These are phyloP conservation scores for Dictyostelium brefeldianum DNA, from an alignment of 78 protist genomes.

Conservation along the genomic window DNA sequence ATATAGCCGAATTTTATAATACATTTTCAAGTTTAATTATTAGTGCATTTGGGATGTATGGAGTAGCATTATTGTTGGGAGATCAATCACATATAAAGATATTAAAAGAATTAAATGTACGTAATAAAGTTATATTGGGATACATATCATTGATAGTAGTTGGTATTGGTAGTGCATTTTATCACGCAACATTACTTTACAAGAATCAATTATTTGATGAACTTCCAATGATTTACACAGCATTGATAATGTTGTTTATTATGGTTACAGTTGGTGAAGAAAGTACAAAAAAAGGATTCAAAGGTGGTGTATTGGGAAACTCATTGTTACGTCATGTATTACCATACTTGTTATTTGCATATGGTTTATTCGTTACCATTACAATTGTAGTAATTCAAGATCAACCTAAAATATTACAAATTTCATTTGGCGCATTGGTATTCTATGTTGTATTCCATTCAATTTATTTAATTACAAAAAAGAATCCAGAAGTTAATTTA, in stretches of 20 bases:
- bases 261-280: constrained; percentile 63
- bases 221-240: constrained; percentile 75
- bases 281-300: background rate
- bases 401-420: constrained; percentile 72
- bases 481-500: background rate
- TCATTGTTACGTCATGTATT: constrained; percentile 31
- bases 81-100: constrained; percentile 37
- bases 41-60: constrained; percentile 48
- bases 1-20: constrained; percentile 77
- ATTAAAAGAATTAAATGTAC: background rate
- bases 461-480: constrained; percentile 30
- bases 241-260: constrained; percentile 59
- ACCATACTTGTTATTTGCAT: constrained; percentile 52
- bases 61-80: constrained; percentile 27
- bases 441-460: constrained; percentile 57
- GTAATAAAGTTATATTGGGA: background rate
- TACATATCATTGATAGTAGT: constrained; percentile 36
- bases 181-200: constrained; percentile 71
- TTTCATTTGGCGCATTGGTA: constrained; percentile 51
- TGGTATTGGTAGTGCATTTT: constrained; percentile 67
- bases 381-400: constrained; percentile 20
- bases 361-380: constrained; percentile 41
- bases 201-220: constrained; percentile 79
- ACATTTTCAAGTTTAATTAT: constrained; percentile 50
- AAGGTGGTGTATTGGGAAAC: constrained; percentile 67